Base-by-base conservation (phyloP, 257 asterid genomes). In the Striga asiatica region DNA sequence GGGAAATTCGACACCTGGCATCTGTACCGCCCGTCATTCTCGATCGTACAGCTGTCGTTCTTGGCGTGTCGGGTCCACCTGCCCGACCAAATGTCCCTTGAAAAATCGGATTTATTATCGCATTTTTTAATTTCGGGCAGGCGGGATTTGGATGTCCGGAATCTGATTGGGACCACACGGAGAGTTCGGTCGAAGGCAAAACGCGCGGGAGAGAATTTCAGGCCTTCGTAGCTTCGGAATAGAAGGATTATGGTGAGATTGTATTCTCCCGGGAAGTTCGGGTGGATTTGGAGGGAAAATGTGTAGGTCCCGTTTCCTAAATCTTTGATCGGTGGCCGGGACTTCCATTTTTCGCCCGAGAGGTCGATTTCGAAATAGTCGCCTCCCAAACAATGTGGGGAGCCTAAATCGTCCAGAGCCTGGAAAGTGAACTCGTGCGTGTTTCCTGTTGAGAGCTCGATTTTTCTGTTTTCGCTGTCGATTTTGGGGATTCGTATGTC, bases 291-390 rank as follows among this genome's bases (percentile, higher is more conserved):
- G 6, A 92, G 73, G 41, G 66, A 67, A 64, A 92, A 76, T 8
- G 56, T 60, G 59, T 88, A 88, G 9, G 71, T 77, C 0, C 97
- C 97, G 68, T 88, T 92, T 39, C 93, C 79, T 0, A 70, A 21
- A 43, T 92, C 97, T 59, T 62, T 72, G 53, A 92, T 17, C 3
- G 97, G 97, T 32, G 97, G 95, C 72, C 95, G 69, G 6, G 98
- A 58, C 21, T 87, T 91, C 98, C 98, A 92, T 0, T 49, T 65
- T 16, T 84, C 95, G 34, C 97, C 79, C 0, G 97, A 74, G 10
- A 92, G 75, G 75, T 92, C 95, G 9, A 72, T 82, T 67, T 92
- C 97, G 59, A 84, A 81, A 64, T 88, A 88, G 58, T 92, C 98
- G 18, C 97, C 98, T 34, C 98, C 95, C n/a, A 56, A 55, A 31